phyloP scores from a whole-genome alignment of 2,329 filamentous ascomycete genomes.

The Aureobasidium vineae region DNA sequence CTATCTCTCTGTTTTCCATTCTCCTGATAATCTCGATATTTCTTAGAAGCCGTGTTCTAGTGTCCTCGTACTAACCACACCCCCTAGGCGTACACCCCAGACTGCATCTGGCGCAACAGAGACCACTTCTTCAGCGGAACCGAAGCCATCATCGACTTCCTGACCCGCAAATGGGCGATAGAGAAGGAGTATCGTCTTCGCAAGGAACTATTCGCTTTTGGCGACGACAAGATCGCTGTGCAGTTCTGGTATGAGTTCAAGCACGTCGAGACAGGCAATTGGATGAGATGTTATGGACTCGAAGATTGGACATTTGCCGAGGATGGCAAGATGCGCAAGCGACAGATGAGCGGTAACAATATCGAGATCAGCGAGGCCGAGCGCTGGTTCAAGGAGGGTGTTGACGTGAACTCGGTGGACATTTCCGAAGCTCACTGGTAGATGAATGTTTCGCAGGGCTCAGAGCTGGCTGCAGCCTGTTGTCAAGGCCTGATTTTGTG shows the following conservation, averaged over 20 bases:
- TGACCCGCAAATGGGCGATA: slow-evolving; percentile 70
- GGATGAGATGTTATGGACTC: slow-evolving; percentile 85
- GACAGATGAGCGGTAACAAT: slow-evolving; percentile 68
- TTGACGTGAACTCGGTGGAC: slow-evolving; percentile 65
- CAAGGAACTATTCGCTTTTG: slow-evolving; percentile 81
- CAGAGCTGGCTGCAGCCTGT: neutral
- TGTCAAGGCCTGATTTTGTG: neutral
- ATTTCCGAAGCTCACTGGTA: slow-evolving; percentile 68
- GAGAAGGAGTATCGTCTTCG: slow-evolving; percentile 71
- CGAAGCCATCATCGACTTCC: slow-evolving; percentile 64
- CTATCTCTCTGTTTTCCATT: neutral
- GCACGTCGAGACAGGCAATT: slow-evolving; percentile 64
- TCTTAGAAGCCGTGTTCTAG: slow-evolving; percentile 44
- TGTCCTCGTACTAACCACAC: slow-evolving; percentile 50
- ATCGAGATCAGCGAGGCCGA: slow-evolving; percentile 60
- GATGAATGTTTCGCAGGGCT: neutral
- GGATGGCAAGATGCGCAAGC: slow-evolving; percentile 69
- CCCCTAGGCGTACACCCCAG: slow-evolving; percentile 67
- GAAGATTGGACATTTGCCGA: slow-evolving; percentile 75
- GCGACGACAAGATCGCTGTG: slow-evolving; percentile 73
- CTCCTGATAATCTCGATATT: neutral
- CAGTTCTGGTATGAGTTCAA: slow-evolving; percentile 90
- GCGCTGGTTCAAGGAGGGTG: slow-evolving; percentile 67
- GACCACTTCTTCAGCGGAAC: slow-evolving; percentile 67
- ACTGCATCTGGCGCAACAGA: slow-evolving; percentile 80